phyloP scores from a whole-genome alignment of 139 green algal species.

The Closterium sp. region DNA sequence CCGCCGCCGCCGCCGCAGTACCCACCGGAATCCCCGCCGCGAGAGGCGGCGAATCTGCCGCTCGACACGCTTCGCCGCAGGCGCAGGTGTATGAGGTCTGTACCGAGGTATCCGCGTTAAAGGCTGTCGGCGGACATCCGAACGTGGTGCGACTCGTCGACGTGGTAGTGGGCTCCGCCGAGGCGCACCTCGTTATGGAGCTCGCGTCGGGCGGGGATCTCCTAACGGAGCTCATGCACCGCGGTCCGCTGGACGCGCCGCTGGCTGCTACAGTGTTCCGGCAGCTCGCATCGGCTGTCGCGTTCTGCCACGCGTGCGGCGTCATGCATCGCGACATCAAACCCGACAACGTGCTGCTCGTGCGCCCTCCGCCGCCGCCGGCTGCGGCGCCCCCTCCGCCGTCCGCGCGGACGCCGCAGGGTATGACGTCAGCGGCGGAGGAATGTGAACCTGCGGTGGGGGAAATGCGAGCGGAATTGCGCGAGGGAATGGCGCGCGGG shows the following conservation, averaged over 20 bases:
- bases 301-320: constrained; percentile 1
- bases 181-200: neutral
- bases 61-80: neutral
- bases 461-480: neutral
- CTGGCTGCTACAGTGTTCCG: neutral
- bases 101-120: neutral
- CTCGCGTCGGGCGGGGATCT: neutral
- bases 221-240: neutral
- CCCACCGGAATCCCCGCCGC: neutral
- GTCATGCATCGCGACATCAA: constrained; percentile 1
- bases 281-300: neutral
- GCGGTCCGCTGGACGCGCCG: neutral
- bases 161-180: neutral
- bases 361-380: neutral
- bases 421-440: neutral
- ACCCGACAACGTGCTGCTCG: constrained; percentile 7
- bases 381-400: no score
- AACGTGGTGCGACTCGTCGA: constrained; percentile 10
- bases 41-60: neutral
- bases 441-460: neutral
- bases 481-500: neutral
- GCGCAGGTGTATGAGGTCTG: neutral
- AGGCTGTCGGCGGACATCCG: neutral
- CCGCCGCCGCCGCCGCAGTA: no score
- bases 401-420: neutral